Conservation (phyloP, 305 asterid genomes). For the Rubia tinctorum region DNA sequence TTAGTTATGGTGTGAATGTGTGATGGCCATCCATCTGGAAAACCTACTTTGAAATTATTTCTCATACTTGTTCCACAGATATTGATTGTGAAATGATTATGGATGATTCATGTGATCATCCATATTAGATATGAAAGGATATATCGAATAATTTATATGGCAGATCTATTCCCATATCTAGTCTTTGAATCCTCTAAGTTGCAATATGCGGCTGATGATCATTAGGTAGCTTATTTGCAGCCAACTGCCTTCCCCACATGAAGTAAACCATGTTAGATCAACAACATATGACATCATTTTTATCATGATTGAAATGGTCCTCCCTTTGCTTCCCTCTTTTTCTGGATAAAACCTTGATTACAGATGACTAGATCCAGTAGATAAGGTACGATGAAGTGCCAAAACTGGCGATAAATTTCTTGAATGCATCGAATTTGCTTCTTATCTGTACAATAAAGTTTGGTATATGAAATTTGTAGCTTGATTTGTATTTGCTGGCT, state of each 20-base stretch:
- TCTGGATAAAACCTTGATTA: not conserved
- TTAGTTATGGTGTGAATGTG: not conserved
- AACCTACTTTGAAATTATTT: not conserved
- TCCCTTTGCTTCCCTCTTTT: not conserved
- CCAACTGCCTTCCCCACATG: conserved; percentile 7
- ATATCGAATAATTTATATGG: not conserved
- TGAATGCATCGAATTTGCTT: not conserved
- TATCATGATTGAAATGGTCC: not conserved
- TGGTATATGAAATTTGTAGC: not conserved
- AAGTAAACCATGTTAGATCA: conserved; percentile 8
- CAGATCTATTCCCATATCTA: not conserved
- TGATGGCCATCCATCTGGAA: not conserved
- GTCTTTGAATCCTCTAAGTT: conserved; percentile 8
- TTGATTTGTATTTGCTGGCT: conserved; percentile 1
- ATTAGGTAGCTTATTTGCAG: conserved; percentile 1
- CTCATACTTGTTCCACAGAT: not conserved
- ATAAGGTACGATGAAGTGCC: not conserved
- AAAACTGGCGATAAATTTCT: not conserved
- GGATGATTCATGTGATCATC: not conserved
- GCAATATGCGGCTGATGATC: conserved; percentile 7
- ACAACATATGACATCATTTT: not conserved
- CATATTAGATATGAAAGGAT: not conserved
- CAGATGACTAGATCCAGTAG: not conserved
- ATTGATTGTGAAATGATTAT: not conserved
- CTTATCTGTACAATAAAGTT: not conserved